A percentile compares a stretch with the other conserved stretches of the same genome.
phyloP scores from a whole-genome alignment of 805 yeast species.

The Saccharomyces paradoxus region DNA sequence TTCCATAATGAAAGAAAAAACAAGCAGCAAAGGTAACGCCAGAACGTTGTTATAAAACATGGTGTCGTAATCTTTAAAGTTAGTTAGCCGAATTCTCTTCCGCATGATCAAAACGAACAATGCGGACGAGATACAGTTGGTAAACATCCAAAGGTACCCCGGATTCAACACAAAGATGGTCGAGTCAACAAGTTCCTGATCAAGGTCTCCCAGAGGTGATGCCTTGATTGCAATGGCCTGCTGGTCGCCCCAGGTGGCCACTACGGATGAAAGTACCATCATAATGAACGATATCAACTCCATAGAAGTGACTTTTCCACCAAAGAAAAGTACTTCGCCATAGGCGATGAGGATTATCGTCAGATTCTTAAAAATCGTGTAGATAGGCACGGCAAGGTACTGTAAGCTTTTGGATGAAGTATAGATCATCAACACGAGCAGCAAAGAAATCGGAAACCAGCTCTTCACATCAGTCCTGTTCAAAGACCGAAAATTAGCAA shows the following conservation, averaged over 20 bases:
- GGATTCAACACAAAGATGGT: slow-evolving; percentile 28
- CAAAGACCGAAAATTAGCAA: slow-evolving; percentile 80
- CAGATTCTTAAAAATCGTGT: slow-evolving; percentile 95
- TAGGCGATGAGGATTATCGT: slow-evolving; percentile 95
- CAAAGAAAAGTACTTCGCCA: slow-evolving; percentile 97
- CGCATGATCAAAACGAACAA: slow-evolving; percentile 90
- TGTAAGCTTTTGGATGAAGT: slow-evolving; percentile 93
- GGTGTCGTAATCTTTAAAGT: slow-evolving; percentile 94
- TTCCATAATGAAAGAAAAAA: slow-evolving; percentile 71
- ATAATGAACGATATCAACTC: slow-evolving; percentile 79
- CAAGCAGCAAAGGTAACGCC: slow-evolving; percentile 79
- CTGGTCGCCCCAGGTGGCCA: slow-evolving; percentile 86
- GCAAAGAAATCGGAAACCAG: slow-evolving; percentile 89
- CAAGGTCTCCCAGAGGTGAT: slow-evolving; percentile 21
- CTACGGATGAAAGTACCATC: slow-evolving; percentile 93
- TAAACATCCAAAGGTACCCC: slow-evolving; percentile 96
- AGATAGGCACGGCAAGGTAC: slow-evolving; percentile 85
- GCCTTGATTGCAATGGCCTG: slow-evolving; percentile 28
- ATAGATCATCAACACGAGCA: slow-evolving; percentile 89
- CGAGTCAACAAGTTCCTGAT: slow-evolving; percentile 8
- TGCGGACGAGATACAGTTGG: slow-evolving; percentile 91
- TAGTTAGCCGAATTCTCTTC: slow-evolving; percentile 94
- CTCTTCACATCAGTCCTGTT: slow-evolving; percentile 83
- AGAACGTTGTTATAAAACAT: slow-evolving; percentile 96
- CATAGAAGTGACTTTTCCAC: slow-evolving; percentile 84